A percentile compares a stretch with the other conserved stretches of the same genome.
These are phyloP conservation scores for Irpex rosettiformis DNA, from an alignment of 1,284 basidiomycete genomes.

Conservation along the genomic window DNA sequence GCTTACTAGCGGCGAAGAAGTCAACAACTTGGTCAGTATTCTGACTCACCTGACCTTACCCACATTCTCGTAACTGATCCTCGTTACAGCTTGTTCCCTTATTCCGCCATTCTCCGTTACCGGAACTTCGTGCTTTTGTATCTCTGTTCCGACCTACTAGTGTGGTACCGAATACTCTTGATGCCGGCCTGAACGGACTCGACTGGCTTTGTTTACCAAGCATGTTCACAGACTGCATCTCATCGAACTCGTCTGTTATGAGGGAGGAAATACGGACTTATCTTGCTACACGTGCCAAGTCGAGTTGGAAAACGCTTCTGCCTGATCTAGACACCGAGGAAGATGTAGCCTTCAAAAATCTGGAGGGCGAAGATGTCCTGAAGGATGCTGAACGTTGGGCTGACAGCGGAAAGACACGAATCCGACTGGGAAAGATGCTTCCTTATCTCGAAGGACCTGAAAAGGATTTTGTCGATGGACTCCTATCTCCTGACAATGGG, in stretches of 20 bases:
- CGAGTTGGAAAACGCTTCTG: slow-evolving; percentile 16
- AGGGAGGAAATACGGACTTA: slow-evolving; percentile 7
- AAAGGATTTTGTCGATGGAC: slow-evolving; percentile 23
- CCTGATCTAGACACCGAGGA: slow-evolving; percentile 22
- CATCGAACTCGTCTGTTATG: slow-evolving; percentile 26
- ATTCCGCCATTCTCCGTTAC: slow-evolving; percentile 80
- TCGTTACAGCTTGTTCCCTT: slow-evolving; percentile 70
- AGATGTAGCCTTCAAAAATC: slow-evolving; percentile 55
- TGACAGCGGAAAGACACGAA: slow-evolving; percentile 40
- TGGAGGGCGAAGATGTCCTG: slow-evolving; percentile 50
- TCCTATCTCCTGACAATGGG: slow-evolving; percentile 13
- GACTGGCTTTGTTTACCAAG: slow-evolving; percentile 69
- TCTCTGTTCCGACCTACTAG: slow-evolving; percentile 71
- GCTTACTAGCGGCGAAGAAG: slow-evolving; percentile 41
- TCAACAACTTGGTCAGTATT: slow-evolving; percentile 55
- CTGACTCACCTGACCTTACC: not conserved
- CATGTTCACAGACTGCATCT: slow-evolving; percentile 61
- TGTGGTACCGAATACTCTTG: slow-evolving; percentile 79
- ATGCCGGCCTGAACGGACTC: slow-evolving; percentile 53
- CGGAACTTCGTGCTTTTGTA: slow-evolving; percentile 80
- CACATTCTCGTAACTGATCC: not conserved
- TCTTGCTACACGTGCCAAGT: slow-evolving; percentile 1
- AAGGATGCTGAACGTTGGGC: slow-evolving; percentile 50
- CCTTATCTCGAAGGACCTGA: slow-evolving; percentile 37
- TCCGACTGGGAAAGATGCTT: slow-evolving; percentile 42